These are phyloP conservation scores for Capsella bursapastoris DNA, from an alignment of 345 rosid genomes.

Conservation along the genomic window DNA sequence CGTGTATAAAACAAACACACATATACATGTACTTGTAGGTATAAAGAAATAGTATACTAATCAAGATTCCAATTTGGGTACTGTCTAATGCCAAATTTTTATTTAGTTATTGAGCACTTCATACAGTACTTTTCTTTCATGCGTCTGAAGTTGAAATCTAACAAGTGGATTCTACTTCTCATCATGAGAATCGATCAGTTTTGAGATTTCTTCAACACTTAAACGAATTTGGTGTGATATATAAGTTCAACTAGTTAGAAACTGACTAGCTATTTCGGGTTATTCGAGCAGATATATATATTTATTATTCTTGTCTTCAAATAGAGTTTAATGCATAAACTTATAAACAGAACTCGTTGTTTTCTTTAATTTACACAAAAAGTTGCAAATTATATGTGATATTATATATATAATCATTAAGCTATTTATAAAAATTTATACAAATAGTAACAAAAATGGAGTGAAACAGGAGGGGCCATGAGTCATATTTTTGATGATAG, in stretches of 20 bases:
- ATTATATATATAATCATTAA: not conserved
- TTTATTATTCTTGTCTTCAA: not conserved
- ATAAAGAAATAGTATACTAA: not conserved
- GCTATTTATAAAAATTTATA: not conserved
- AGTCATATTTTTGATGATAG: conserved; percentile 42
- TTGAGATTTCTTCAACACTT: conserved; percentile 3
- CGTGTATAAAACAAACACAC: conserved; percentile 19
- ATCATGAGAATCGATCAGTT: conserved; percentile 15
- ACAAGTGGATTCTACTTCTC: not conserved
- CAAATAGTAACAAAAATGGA: conserved; percentile 11
- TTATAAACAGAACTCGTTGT: not conserved
- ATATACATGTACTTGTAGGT: conserved; percentile 11
- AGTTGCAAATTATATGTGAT: not conserved
- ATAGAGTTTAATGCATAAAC: not conserved
- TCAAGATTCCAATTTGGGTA: conserved; percentile 30
- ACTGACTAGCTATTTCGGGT: not conserved
- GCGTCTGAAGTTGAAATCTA: conserved; percentile 16
- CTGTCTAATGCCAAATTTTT: conserved; percentile 19
- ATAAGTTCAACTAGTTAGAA: conserved; percentile 3
- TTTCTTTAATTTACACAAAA: not conserved
- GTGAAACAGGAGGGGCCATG: conserved; percentile 37
- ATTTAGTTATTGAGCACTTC: conserved; percentile 19
- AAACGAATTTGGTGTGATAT: conserved; percentile 4
- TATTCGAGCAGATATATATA: too few relatives aligned
- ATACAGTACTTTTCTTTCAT: conserved; percentile 12